phyloP scores from a whole-genome alignment of 2,329 filamentous ascomycete genomes.

The Aureobasidium musti region DNA sequence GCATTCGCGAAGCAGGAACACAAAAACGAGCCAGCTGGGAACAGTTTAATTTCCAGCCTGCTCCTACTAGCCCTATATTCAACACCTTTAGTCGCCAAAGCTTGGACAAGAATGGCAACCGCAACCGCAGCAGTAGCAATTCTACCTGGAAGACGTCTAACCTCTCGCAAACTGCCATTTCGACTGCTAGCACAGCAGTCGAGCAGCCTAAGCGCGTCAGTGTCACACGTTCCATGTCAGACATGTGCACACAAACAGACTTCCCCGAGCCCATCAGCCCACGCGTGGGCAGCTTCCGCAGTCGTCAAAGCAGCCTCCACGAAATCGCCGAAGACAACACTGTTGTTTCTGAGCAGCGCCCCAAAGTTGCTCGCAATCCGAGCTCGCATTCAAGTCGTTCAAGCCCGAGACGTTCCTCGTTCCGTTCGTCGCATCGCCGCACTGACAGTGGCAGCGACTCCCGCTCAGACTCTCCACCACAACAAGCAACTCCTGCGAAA shows the following conservation, averaged over 20 bases:
- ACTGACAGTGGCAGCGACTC: constrained; percentile 5
- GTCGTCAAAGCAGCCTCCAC: constrained; percentile 33
- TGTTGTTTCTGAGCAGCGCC: constrained; percentile 10
- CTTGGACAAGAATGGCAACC: constrained; percentile 60
- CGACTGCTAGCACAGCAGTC: constrained; percentile 49
- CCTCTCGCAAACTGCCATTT: constrained; percentile 59
- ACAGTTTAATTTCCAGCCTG: constrained; percentile 79
- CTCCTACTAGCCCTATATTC: constrained; percentile 70
- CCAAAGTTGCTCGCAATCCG: constrained; percentile 3
- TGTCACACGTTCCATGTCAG: constrained; percentile 58
- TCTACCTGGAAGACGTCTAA: constrained; percentile 74
- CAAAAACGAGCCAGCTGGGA: constrained; percentile 72
- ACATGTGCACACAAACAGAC: constrained; percentile 63
- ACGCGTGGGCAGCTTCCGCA: constrained; percentile 31
- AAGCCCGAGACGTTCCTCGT: constrained; percentile 13
- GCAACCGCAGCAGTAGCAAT: constrained; percentile 52
- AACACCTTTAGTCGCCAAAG: constrained; percentile 65
- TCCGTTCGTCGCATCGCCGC: constrained; percentile 25
- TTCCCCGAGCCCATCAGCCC: constrained; percentile 30
- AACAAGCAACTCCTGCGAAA: background rate
- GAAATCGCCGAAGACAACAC: constrained; percentile 42
- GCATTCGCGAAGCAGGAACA: constrained; percentile 86
- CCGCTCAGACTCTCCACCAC: constrained; percentile 23
- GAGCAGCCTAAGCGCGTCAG: constrained; percentile 3
- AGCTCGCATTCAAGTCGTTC: constrained; percentile 20